Evolutionary conservation across 73 alveolate species (phyloP).

Genomic region (Tetrahymena malaccensis): DNA sequence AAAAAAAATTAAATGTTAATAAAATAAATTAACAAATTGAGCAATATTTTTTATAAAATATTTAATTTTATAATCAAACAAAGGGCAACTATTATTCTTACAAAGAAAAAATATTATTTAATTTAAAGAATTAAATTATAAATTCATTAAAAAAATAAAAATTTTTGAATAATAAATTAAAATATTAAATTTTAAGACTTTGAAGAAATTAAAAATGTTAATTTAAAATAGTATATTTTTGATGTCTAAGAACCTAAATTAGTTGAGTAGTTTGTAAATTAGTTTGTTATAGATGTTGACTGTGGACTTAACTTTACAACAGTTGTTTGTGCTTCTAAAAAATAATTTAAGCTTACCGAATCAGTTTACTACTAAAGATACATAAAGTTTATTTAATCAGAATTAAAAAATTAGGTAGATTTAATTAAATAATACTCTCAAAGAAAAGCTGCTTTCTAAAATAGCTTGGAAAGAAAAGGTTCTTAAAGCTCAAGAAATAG

Average conservation of each 20-base stretch:
- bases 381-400: not conserved
- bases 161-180: too few species aligned
- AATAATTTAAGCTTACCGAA: not conserved
- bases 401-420: not conserved
- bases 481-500: not conserved
- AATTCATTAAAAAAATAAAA: too few species aligned
- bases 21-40: too few species aligned
- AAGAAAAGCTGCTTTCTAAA: not conserved
- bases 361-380: not conserved
- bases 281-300: not conserved
- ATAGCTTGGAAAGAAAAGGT: not conserved
- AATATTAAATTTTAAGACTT: too few species aligned
- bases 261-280: not conserved
- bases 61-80: too few species aligned
- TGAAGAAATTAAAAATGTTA: too few species aligned
- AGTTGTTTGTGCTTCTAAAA: not conserved
- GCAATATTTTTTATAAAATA: too few species aligned
- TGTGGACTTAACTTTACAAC: not conserved
- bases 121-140: too few species aligned
- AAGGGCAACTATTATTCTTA: too few species aligned
- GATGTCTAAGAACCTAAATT: not conserved
- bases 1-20: too few species aligned
- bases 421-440: not conserved
- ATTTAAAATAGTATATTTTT: not conserved
- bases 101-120: too few species aligned